Evolutionary conservation across 768 basidiomycete species (phyloP).

Genomic region (Calocybe cyanea): DNA sequence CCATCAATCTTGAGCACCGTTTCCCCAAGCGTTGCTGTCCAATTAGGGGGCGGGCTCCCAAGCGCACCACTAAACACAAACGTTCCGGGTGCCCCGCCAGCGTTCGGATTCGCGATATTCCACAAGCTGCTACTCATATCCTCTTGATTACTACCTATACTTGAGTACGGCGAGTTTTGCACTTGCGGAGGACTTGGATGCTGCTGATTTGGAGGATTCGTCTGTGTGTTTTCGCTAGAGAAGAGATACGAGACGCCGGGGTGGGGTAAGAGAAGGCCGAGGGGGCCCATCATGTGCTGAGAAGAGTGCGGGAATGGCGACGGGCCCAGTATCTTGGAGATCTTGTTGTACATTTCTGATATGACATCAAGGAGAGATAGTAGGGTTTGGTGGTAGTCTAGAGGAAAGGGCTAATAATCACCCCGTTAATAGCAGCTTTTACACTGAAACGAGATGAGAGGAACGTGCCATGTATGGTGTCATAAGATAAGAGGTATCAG

Average conservation of each 20-base stretch:
- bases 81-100: conserved; percentile 20
- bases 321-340: conserved; percentile 77
- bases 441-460: background rate
- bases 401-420: conserved; percentile 67
- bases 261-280: conserved; percentile 72
- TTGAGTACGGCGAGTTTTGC: conserved; percentile 10
- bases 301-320: conserved; percentile 66
- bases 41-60: conserved; percentile 47
- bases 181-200: conserved; percentile 13
- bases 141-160: conserved; percentile 5
- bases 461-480: conserved; percentile 69
- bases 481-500: conserved; percentile 68
- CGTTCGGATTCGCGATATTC: conserved; percentile 61
- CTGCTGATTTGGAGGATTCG: conserved; percentile 8
- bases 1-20: conserved; percentile 76
- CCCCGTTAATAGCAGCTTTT: conserved; percentile 1
- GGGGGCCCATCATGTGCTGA: conserved; percentile 73
- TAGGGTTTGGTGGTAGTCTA: conserved; percentile 88
- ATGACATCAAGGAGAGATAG: conserved; percentile 87
- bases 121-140: conserved; percentile 58
- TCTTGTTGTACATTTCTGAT: conserved; percentile 86
- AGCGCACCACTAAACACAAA: conserved; percentile 26
- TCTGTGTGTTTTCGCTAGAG: conserved; percentile 31
- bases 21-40: conserved; percentile 65
- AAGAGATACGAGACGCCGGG: conserved; percentile 84